Evolutionary conservation across 108 stramenopile species (phyloP), one percentile per base, ranked within the genome.

Genomic region (Mediolabrus comicus): DNA sequence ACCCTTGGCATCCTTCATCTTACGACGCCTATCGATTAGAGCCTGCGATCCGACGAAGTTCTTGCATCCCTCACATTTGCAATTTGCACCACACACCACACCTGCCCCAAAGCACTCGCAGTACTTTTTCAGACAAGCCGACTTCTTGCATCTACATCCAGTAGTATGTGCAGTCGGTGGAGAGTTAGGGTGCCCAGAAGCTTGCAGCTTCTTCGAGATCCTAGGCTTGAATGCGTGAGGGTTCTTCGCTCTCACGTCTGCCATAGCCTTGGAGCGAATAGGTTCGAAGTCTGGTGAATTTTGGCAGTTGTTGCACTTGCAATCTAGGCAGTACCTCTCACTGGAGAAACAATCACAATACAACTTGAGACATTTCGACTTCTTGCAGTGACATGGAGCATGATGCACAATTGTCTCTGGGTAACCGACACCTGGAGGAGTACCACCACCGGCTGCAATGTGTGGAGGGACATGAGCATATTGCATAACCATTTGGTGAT

Each of bases 21-120:
- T 94, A 22, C 83, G 71, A 10, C 95, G 77, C 53, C 90, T 84
- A 61, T 94, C 93, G 34, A 90, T 87, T 29, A 96, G 71, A 16
- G 71, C 72, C 56, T 89, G 86, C 3, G 90, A 92, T 30, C 93
- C 95, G 33, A 77, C 67, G 64, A 70, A 88, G 66, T 99, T 98
- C 61, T 85, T 62, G 74, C 99, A 99, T 31, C 87, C 83, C 29
- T 56, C 69, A 72, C 99, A 98, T 72, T 97, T 96, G 88, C 99
- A 98, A 54, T 95, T 97, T 7, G 38, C 57, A 19, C 95, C 95
- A 66, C 99, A 99, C 6, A 91, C 75, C 6, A 92, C 84, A 59
- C 94, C 95, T 8, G 88, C 97, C 61, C 92, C 80, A 70, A 97
- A 99, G 79, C 99, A 99, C 81, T 99, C 99, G 83, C 99, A 99